Evolutionary conservation across 331 rosid genomes (phyloP), one percentile per base, ranked within the genome.

Genomic region (Quercus phellos): DNA sequence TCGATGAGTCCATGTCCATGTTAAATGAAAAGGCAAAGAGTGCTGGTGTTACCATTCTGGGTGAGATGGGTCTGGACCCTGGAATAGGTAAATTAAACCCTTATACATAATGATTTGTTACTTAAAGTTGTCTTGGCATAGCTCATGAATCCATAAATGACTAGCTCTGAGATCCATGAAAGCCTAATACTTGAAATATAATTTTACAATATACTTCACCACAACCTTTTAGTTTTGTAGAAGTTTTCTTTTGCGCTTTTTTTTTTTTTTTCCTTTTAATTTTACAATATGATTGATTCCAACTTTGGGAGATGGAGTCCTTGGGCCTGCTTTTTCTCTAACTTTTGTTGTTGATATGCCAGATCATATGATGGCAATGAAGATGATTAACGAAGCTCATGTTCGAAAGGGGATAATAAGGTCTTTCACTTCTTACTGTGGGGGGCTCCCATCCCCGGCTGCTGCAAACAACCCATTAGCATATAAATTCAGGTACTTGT

Each of bases 301-400:
- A 68, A 71, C 75, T 76, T 76, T 22, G 64, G 74, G 58, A 74
- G 71, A 66, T 11, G 78, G 72, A 19, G 30, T 51, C n/a, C 29
- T 55, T 63, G 34, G 29, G 21, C 68, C 38, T 38, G 70, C 42
- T 61, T 53, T 43, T 61, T 53, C 18, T 30, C 14, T 54, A 43
- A 73, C 34, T 7, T 78, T 70, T 64, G 82, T 77, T 76, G 27
- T 34, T 78, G 72, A 76, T 78, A 81, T 75, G 82, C 76, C 84
- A 94, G 99, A 94, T 89, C 99, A 92, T 85, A 94, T 94, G 99
- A 91, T 94, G 90, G 98, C 98, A 50, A 94, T 94, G 99, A 92
- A 85, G 87, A 94, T 94, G 97, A 92, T 94, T 80, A 73, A 92
- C 29, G 78, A 90, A 78, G 97, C 93, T 7, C 99, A 88, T 69